Conservation (phyloP, 805 yeast genomes). For the Wickerhamiella australiensis region DNA sequence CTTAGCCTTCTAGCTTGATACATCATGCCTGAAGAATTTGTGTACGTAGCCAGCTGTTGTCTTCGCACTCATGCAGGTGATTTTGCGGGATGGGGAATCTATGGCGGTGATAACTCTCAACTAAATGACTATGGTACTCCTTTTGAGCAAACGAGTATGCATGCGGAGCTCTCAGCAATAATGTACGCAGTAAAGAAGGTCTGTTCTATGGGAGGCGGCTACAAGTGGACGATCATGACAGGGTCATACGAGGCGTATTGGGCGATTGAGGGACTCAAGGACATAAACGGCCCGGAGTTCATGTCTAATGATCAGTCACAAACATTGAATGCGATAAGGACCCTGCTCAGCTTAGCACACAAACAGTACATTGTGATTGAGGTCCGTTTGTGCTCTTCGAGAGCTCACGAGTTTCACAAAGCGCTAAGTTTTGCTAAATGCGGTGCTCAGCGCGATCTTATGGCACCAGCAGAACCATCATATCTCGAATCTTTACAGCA, state of each 20-base stretch:
- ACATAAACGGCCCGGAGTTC: not conserved
- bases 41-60: not conserved
- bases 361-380: not conserved
- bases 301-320: not conserved
- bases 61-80: slow-evolving; percentile 5
- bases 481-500: not conserved
- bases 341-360: not conserved
- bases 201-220: not conserved
- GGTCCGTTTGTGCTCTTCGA: not conserved
- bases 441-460: not conserved
- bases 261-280: not conserved
- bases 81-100: slow-evolving; percentile 2
- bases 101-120: not conserved
- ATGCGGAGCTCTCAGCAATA: slow-evolving; percentile 5
- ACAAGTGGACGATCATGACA: not conserved
- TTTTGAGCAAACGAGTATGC: slow-evolving; percentile 1
- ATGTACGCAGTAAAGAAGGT: slow-evolving; percentile 1
- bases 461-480: not conserved
- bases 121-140: slow-evolving; percentile 1
- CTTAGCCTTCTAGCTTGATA: not conserved
- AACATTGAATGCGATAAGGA: not conserved
- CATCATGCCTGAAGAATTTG: not conserved
- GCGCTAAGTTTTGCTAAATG: not conserved
- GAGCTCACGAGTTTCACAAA: not conserved
- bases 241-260: not conserved